Evolutionary conservation across 108 stramenopile genomes (phyloP).

Genomic region (Asterionellopsis glacialis): DNA sequence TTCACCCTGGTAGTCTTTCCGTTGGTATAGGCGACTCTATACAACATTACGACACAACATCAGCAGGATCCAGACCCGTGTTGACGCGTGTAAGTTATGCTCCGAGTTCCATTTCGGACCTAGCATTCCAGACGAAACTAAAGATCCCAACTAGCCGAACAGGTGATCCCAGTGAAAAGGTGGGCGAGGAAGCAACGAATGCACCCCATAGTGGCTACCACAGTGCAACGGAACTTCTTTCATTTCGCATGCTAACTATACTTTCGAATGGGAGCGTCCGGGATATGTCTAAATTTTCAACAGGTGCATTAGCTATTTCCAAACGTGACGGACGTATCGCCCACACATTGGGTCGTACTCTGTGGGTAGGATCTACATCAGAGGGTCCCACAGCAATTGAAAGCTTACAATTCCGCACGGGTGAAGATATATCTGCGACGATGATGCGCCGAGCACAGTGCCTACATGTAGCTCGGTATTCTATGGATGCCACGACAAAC

Average conservation of each 20-base stretch:
- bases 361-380: constrained; percentile 45
- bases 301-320: constrained; percentile 61
- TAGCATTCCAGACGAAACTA: constrained; percentile 11
- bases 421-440: constrained; percentile 67
- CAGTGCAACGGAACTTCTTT: neutral
- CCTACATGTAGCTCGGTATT: constrained; percentile 42
- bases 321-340: constrained; percentile 68
- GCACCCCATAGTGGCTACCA: too few species aligned
- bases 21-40: constrained; percentile 49
- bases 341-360: constrained; percentile 37
- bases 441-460: constrained; percentile 73
- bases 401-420: neutral
- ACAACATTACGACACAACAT: constrained; percentile 49
- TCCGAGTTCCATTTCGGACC: constrained; percentile 15
- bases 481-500: constrained; percentile 54
- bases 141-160: neutral
- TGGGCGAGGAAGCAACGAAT: too few species aligned
- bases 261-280: constrained; percentile 38
- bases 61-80: constrained; percentile 41
- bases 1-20: constrained; percentile 36
- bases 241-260: constrained; percentile 23
- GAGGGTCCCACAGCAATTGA: constrained; percentile 29
- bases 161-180: neutral
- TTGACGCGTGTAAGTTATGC: constrained; percentile 19
- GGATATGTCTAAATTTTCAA: constrained; percentile 37